Evolutionary conservation across 331 rosid genomes (phyloP).

Genomic region (Acacia pycnantha): DNA sequence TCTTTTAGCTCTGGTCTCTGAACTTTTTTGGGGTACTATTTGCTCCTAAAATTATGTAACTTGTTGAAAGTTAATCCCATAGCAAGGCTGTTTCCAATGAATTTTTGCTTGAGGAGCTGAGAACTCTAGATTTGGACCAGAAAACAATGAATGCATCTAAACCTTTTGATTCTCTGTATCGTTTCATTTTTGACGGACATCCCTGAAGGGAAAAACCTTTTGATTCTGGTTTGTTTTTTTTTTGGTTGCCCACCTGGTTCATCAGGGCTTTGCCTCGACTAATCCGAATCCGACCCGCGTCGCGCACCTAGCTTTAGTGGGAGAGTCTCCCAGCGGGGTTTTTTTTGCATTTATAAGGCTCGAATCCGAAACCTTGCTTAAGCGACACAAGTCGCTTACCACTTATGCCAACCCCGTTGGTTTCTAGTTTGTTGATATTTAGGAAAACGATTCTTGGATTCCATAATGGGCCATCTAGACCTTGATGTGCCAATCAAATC

Average conservation of each 20-base stretch:
- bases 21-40: not conserved
- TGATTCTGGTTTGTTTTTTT: not conserved
- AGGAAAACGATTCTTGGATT: not conserved
- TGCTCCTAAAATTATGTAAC: not conserved
- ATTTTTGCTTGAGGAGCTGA: not conserved
- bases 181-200: no score
- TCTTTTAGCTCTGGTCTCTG: not conserved
- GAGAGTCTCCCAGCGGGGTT: no score
- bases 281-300: no score
- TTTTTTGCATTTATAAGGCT: no score
- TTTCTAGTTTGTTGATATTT: not conserved
- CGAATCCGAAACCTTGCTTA: no score
- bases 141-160: not conserved
- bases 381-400: no score
- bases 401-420: no score
- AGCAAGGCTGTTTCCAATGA: not conserved
- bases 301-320: no score
- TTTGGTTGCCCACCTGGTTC: no score
- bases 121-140: not conserved
- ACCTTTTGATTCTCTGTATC: not conserved
- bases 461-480: not conserved
- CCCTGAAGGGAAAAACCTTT: not conserved
- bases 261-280: no score
- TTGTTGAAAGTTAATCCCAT: not conserved
- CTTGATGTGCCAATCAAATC: not conserved